phyloP scores from a whole-genome alignment of 148 eudicot species.

The Oxyria digyna region DNA sequence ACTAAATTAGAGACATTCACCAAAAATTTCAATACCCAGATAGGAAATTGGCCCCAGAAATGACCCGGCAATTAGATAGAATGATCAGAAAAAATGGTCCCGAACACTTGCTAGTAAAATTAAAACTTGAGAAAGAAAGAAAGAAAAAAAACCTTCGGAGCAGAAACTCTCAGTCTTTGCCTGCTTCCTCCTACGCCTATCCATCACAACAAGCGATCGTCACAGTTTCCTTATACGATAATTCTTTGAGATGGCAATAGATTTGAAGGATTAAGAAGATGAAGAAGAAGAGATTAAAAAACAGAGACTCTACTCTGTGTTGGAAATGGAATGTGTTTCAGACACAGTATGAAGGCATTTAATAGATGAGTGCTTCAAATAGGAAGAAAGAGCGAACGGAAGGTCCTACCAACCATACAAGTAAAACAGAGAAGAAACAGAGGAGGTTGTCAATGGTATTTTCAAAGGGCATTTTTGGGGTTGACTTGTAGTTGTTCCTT shows the following conservation, averaged over 20 bases:
- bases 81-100: background rate
- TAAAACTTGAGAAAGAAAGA: background rate
- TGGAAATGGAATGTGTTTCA: background rate
- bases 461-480: background rate
- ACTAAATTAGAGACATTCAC: background rate
- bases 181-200: conserved; percentile 4
- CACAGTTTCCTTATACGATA: too few species aligned
- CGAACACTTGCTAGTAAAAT: background rate
- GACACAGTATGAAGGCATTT: background rate
- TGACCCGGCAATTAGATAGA: background rate
- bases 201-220: conserved; percentile 5
- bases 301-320: too few species aligned
- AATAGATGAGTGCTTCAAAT: background rate
- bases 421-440: background rate
- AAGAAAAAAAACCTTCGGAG: background rate
- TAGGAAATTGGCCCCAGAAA: background rate
- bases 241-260: too few species aligned
- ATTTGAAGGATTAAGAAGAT: too few species aligned
- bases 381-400: background rate
- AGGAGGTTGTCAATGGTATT: background rate
- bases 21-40: background rate
- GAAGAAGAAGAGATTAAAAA: background rate
- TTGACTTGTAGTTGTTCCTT: conserved; percentile 10
- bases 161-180: background rate
- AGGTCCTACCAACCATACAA: conserved; percentile 7